Evolutionary conservation across 352 stramenopile genomes (phyloP).

Genomic region (Aphanomyces invadans): DNA sequence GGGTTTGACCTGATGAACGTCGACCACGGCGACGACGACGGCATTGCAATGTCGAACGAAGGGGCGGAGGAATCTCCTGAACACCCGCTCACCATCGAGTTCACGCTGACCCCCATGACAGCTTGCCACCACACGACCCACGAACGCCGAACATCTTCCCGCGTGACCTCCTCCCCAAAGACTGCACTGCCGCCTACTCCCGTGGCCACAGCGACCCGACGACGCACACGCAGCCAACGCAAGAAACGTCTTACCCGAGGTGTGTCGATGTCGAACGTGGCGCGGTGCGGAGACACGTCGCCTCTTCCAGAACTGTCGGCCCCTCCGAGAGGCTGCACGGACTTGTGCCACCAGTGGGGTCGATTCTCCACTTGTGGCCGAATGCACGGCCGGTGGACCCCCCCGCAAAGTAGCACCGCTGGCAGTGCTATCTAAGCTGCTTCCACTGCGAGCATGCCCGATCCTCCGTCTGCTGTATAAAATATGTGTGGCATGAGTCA

Average conservation of each 20-base stretch:
- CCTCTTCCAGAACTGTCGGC: no score
- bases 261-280: neutral
- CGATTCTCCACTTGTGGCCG: slow-evolving; percentile 1
- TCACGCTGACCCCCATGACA: neutral
- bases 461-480: neutral
- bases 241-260: neutral
- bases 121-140: neutral
- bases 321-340: no score
- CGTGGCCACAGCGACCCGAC: neutral
- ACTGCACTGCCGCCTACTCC: neutral
- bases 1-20: slow-evolving; percentile 22
- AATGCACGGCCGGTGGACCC: neutral
- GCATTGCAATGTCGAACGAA: neutral
- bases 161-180: neutral
- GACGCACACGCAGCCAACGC: neutral
- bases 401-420: no score
- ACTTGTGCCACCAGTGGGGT: neutral
- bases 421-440: no score
- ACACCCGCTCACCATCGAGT: slow-evolving; percentile 3
- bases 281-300: neutral
- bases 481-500: no score
- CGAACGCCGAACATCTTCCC: neutral
- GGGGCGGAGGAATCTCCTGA: neutral
- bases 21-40: neutral
- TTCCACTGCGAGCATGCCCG: no score